phyloP scores from a whole-genome alignment of 2,329 filamentous ascomycete species.

The Neonectria neomacrospora region DNA sequence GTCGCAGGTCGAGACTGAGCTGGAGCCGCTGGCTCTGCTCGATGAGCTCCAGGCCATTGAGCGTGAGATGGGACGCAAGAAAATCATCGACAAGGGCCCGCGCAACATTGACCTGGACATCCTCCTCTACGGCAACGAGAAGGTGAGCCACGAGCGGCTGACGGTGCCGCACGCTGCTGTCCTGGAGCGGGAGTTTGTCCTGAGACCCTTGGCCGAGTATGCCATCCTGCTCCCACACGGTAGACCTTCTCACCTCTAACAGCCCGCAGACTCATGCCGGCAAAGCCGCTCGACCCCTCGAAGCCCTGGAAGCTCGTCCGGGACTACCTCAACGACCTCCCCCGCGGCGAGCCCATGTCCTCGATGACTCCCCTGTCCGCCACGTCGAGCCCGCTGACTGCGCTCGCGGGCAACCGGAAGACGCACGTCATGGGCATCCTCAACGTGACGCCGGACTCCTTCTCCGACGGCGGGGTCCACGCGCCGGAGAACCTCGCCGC shows the following conservation, averaged over 20 bases:
- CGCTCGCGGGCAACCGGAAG: constrained; percentile 65
- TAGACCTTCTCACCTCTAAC: constrained; percentile 9
- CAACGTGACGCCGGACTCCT: constrained; percentile 95
- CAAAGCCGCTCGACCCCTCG: constrained; percentile 61
- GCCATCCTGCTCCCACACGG: constrained; percentile 37
- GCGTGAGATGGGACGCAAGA: constrained; percentile 79
- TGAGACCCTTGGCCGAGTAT: constrained; percentile 85
- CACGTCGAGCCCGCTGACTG: constrained; percentile 63
- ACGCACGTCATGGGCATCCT: constrained; percentile 94
- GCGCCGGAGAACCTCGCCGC: constrained; percentile 63
- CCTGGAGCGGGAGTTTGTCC: constrained; percentile 91
- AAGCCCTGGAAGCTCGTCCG: constrained; percentile 70
- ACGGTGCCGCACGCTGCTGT: constrained; percentile 87
- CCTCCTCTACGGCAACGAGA: constrained; percentile 78
- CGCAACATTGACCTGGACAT: constrained; percentile 96
- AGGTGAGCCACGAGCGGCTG: constrained; percentile 76
- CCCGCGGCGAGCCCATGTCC: constrained; percentile 62
- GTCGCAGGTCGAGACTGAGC: constrained; percentile 79
- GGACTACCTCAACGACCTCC: constrained; percentile 70
- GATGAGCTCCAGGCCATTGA: constrained; percentile 88
- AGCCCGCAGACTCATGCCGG: constrained; percentile 63
- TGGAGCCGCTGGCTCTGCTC: constrained; percentile 80
- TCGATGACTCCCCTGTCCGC: constrained; percentile 67
- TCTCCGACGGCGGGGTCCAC: constrained; percentile 87
- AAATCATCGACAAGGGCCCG: constrained; percentile 91